phyloP scores from a whole-genome alignment of 2,329 filamentous ascomycete species.

The Aureobasidium sp. region DNA sequence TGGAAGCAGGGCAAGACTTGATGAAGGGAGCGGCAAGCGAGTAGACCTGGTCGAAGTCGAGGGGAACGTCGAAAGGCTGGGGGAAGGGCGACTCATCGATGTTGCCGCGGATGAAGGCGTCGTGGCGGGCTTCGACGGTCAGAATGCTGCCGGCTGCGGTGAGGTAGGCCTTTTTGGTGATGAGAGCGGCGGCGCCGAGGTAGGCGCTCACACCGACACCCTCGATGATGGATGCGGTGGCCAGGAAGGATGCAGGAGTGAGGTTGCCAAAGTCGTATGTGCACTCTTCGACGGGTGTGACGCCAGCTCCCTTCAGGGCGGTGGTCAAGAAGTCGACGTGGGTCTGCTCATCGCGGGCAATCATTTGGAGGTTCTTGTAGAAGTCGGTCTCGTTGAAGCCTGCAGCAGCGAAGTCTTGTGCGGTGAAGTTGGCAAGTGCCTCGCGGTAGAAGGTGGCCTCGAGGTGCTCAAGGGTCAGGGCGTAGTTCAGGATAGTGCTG shows the following conservation, averaged over 20 bases:
- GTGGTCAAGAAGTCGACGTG: slow-evolving; percentile 50
- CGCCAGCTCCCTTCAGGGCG: slow-evolving; percentile 37
- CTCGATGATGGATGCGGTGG: slow-evolving; percentile 46
- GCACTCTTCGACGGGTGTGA: slow-evolving; percentile 45
- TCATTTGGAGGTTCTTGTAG: slow-evolving; percentile 49
- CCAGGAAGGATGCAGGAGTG: slow-evolving; percentile 42
- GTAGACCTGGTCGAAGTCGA: slow-evolving; percentile 51
- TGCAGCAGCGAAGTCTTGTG: slow-evolving; percentile 43
- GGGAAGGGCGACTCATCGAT: slow-evolving; percentile 44
- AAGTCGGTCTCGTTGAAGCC: slow-evolving; percentile 41
- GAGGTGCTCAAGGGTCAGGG: slow-evolving; percentile 36
- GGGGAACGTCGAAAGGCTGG: slow-evolving; percentile 51
- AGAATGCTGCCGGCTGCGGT: slow-evolving; percentile 55
- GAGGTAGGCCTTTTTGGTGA: slow-evolving; percentile 49
- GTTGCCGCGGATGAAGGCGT: slow-evolving; percentile 46
- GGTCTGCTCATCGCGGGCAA: slow-evolving; percentile 48
- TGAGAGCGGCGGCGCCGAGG: slow-evolving; percentile 52
- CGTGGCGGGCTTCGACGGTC: slow-evolving; percentile 56
- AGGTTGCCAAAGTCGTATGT: slow-evolving; percentile 47
- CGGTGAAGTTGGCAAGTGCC: slow-evolving; percentile 49
- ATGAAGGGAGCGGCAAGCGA: slow-evolving; percentile 58
- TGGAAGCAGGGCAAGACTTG: slow-evolving; percentile 45
- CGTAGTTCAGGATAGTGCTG: slow-evolving; percentile 32
- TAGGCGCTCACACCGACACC: slow-evolving; percentile 52
- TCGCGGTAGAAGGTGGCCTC: slow-evolving; percentile 56